These are phyloP conservation scores for Geranium brycei DNA, from an alignment of 345 rosid species.

Conservation along the genomic window DNA sequence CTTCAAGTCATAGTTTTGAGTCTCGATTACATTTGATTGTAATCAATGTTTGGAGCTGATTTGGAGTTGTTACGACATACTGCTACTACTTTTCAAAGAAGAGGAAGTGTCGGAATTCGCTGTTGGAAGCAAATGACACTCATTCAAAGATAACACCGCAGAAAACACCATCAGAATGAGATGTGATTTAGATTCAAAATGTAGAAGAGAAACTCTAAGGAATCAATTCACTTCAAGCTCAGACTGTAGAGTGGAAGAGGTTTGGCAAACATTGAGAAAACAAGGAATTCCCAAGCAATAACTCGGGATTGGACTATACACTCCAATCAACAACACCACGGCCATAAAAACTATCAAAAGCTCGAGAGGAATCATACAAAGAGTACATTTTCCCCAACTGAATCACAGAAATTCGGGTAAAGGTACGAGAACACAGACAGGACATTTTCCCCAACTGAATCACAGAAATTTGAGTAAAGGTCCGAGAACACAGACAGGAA, in stretches of 20 bases:
- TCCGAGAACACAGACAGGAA: not conserved
- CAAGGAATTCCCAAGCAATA: not conserved
- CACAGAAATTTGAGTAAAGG: conserved; percentile 4
- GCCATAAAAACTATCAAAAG: not conserved
- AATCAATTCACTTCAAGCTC: not conserved
- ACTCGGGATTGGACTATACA: too few species aligned
- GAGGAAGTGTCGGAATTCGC: not conserved
- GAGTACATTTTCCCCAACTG: too few species aligned
- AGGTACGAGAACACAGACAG: not conserved
- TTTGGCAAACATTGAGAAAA: not conserved
- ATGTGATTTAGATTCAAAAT: not conserved
- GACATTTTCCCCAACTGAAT: conserved; percentile 5
- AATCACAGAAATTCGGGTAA: too few species aligned
- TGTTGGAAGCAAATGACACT: not conserved
- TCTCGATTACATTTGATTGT: not conserved
- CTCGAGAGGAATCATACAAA: not conserved
- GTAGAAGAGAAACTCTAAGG: not conserved
- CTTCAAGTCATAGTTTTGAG: not conserved
- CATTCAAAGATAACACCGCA: too few species aligned
- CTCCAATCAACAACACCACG: not conserved
- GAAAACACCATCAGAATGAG: not conserved
- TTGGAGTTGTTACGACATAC: not conserved
- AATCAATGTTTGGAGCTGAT: not conserved
- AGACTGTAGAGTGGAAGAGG: not conserved
- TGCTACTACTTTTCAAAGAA: not conserved